These are phyloP conservation scores for Carex littledalei DNA, from an alignment of 176 grass and related monocot genomes.

Conservation along the genomic window DNA sequence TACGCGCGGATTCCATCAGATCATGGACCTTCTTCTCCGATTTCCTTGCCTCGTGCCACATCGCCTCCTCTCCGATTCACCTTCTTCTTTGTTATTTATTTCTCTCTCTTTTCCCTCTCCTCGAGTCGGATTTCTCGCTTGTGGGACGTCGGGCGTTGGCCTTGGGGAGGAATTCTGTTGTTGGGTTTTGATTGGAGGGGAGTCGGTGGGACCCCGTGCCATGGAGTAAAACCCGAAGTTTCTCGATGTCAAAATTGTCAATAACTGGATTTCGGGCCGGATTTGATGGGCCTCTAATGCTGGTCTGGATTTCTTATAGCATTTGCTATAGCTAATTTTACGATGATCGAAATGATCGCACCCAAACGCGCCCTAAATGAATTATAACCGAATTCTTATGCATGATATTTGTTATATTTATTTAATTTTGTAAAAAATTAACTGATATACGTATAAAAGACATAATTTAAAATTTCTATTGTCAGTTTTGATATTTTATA, in stretches of 20 bases:
- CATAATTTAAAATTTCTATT: no score
- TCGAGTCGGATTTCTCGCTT: neutral
- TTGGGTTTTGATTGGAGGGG: neutral
- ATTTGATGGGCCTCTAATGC: neutral
- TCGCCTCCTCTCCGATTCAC: conserved; percentile 9
- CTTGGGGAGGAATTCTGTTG: neutral
- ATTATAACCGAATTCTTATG: no score
- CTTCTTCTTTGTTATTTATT: neutral
- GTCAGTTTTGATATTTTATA: no score
- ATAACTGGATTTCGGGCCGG: conserved; percentile 4
- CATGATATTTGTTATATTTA: no score
- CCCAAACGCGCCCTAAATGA: no score
- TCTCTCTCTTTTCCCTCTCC: neutral
- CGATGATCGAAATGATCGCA: no score
- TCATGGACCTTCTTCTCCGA: conserved; percentile 94
- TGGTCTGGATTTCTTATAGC: neutral
- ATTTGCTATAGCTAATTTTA: neutral
- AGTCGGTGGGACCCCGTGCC: neutral
- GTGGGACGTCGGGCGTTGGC: neutral
- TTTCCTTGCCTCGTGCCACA: conserved; percentile 96
- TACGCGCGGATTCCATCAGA: conserved; percentile 89
- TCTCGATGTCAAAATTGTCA: neutral
- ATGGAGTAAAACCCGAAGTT: neutral
- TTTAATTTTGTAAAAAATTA: no score
- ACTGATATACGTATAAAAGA: no score